phyloP scores from a whole-genome alignment of 139 green algal species.

The Gonium pectorale region DNA sequence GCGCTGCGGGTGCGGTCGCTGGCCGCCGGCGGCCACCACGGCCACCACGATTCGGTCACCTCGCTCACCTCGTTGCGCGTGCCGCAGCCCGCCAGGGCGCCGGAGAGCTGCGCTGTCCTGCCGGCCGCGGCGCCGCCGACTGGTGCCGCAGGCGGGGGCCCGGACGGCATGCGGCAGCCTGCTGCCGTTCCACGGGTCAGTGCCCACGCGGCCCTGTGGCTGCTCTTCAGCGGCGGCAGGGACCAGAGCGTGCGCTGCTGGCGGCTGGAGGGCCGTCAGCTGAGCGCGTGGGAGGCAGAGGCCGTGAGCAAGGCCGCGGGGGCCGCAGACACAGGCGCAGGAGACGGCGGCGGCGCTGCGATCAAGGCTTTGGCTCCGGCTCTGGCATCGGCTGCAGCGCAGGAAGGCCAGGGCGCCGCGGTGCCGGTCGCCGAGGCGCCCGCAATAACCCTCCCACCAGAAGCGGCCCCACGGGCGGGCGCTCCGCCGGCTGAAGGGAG shows the following conservation, averaged over 20 bases:
- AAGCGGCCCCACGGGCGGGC: too few species aligned
- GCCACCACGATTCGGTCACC: slow-evolving; percentile 32
- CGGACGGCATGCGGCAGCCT: not conserved
- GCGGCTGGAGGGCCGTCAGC: slow-evolving; percentile 19
- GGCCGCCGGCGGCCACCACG: not conserved
- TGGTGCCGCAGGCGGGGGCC: not conserved
- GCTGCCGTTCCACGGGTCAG: not conserved
- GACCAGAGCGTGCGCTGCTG: slow-evolving; percentile 43
- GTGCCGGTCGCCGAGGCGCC: too few species aligned
- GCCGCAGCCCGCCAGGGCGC: not conserved
- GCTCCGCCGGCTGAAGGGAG: too few species aligned
- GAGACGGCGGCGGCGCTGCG: not conserved
- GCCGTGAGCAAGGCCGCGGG: not conserved
- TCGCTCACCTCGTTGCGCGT: not conserved
- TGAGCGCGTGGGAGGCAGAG: slow-evolving; percentile 9
- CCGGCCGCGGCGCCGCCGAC: not conserved
- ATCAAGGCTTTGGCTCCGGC: too few species aligned
- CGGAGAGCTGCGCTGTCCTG: not conserved
- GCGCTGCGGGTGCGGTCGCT: not conserved
- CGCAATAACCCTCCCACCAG: too few species aligned
- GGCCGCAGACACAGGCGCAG: not conserved
- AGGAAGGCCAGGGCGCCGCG: not conserved
- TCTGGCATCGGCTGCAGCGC: too few species aligned
- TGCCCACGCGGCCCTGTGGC: not conserved
- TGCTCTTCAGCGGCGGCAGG: slow-evolving; percentile 24